Percentiles rank a stretch among this genome's conserved stretches.
phyloP scores from a whole-genome alignment of 2,329 filamentous ascomycete genomes.

The Diaporthe vaccinii region DNA sequence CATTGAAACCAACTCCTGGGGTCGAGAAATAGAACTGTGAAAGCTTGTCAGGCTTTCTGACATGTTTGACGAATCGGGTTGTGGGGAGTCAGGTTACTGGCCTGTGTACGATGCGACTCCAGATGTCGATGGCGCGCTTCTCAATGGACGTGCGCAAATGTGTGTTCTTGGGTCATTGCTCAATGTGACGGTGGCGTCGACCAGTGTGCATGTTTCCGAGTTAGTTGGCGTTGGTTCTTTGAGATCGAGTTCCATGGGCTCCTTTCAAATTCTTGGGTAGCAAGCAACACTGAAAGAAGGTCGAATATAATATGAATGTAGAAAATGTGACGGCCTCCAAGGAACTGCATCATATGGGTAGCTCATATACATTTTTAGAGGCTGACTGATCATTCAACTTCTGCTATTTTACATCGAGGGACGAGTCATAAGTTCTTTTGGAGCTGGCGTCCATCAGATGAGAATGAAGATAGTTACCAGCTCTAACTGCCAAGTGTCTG shows the following conservation, averaged over 20 bases:
- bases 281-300: background rate
- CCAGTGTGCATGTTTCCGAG: background rate
- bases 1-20: slow-evolving; percentile 25
- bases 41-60: background rate
- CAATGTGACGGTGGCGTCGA: background rate
- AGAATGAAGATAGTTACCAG: background rate
- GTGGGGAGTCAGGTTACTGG: background rate
- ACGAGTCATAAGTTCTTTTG: background rate
- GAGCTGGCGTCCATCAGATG: background rate
- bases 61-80: slow-evolving; percentile 19
- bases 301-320: background rate
- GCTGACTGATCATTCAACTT: too few species aligned
- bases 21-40: background rate
- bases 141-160: background rate
- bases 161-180: background rate
- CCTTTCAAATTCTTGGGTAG: background rate
- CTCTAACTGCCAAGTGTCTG: slow-evolving; percentile 21
- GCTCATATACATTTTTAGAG: background rate
- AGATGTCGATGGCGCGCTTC: slow-evolving; percentile 2
- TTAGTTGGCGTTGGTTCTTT: background rate
- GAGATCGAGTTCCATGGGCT: background rate
- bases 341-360: background rate
- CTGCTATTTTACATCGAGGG: too few species aligned
- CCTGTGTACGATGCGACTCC: background rate
- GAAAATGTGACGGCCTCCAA: background rate